Percentiles rank a stretch among this genome's conserved stretches.
Conservation (phyloP, 345 rosid genomes). For the Aquilaria malaccensis region DNA sequence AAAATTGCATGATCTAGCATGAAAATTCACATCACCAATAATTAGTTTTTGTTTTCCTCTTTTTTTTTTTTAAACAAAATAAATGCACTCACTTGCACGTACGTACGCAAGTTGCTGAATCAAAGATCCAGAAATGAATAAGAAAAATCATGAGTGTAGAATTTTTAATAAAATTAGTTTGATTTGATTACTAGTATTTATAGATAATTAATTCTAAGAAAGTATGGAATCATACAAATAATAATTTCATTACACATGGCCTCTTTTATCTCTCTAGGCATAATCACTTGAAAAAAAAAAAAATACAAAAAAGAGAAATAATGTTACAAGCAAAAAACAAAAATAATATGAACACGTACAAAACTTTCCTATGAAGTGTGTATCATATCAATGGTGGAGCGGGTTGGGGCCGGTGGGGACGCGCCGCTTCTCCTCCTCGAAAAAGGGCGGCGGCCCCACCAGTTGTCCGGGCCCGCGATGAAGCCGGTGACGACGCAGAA, state of each 20-base stretch:
- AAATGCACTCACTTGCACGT: not conserved
- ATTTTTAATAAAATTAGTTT: not conserved
- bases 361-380: constrained; percentile 3
- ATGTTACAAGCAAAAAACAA: not conserved
- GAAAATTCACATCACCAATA: constrained; percentile 2
- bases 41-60: constrained; percentile 19
- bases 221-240: constrained; percentile 19
- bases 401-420: constrained; percentile 87
- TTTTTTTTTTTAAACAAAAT: not conserved
- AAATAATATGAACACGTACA: constrained; percentile 11
- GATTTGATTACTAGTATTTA: constrained; percentile 5
- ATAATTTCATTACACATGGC: constrained; percentile 9
- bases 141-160: not conserved
- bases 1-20: not conserved
- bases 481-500: constrained; percentile 18
- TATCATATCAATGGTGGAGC: constrained; percentile 52
- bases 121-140: not conserved
- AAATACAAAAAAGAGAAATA: not conserved
- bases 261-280: not conserved
- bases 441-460: constrained; percentile 19
- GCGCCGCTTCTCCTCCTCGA: constrained; percentile 52
- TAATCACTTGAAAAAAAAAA: constrained; percentile 9
- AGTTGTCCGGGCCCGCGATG: constrained; percentile 9
- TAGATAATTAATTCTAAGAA: constrained; percentile 12
- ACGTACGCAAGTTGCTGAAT: not conserved